phyloP scores from a whole-genome alignment of 495 filamentous ascomycete genomes.

The Penicillium malachiteum region DNA sequence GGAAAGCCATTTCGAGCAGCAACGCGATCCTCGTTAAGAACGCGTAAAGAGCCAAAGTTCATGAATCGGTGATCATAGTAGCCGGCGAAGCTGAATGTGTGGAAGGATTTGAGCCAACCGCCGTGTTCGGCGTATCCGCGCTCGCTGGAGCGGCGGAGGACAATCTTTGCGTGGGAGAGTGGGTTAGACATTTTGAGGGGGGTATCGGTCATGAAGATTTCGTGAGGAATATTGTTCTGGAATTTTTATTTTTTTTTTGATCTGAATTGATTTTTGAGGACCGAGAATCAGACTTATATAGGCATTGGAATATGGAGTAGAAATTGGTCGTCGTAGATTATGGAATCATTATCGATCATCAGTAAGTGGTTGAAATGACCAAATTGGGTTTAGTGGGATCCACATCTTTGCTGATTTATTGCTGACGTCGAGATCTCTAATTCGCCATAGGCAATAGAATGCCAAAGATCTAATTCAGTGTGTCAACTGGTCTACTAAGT shows the following conservation, averaged over 20 bases:
- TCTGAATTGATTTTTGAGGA: not conserved
- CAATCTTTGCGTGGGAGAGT: slow-evolving; percentile 62
- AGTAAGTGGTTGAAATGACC: slow-evolving; percentile 1
- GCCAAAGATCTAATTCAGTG: too few relatives aligned
- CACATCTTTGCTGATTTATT: slow-evolving; percentile 3
- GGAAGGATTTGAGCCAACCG: slow-evolving; percentile 82
- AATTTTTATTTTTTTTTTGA: not conserved
- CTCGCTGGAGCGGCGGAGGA: slow-evolving; percentile 56
- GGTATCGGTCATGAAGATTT: not conserved
- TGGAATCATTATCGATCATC: slow-evolving; percentile 22
- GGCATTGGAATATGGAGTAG: slow-evolving; percentile 7
- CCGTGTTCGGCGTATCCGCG: slow-evolving; percentile 74
- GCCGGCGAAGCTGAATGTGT: slow-evolving; percentile 76
- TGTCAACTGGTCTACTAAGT: too few relatives aligned
- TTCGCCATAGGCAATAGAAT: not conserved
- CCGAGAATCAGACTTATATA: slow-evolving; percentile 7
- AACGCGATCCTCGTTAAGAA: slow-evolving; percentile 83
- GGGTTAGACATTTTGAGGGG: slow-evolving; percentile 48
- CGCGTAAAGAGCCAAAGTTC: slow-evolving; percentile 68
- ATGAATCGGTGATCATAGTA: slow-evolving; percentile 67
- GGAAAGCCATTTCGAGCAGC: slow-evolving; percentile 67
- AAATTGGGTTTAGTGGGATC: not conserved
- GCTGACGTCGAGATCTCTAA: not conserved
- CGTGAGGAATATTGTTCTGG: not conserved
- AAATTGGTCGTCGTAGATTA: slow-evolving; percentile 15